These are phyloP conservation scores for Striga hermonthica DNA, from an alignment of 305 asterid genomes.

Conservation along the genomic window DNA sequence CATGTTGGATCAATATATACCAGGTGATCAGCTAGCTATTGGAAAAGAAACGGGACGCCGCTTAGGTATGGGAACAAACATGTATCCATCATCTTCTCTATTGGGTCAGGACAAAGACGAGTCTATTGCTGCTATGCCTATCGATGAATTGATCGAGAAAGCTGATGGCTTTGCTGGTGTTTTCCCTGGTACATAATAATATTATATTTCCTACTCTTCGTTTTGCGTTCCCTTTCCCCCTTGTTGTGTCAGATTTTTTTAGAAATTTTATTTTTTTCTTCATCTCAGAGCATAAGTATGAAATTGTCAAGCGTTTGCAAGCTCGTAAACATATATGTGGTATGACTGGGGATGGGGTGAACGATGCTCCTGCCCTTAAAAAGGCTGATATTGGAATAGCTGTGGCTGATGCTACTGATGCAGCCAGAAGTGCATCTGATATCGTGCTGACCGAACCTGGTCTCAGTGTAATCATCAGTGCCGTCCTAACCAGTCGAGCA, in stretches of 20 bases:
- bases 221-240: too few relatives aligned
- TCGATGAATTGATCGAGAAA: conserved; percentile 71
- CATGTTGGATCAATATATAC: conserved; percentile 14
- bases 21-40: conserved; percentile 84
- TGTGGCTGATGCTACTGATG: conserved; percentile 82
- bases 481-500: conserved; percentile 80
- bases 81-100: conserved; percentile 70
- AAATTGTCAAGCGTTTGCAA: conserved; percentile 78
- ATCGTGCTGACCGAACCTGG: conserved; percentile 88
- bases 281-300: conserved; percentile 73
- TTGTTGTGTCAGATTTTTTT: background rate
- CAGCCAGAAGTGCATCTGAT: conserved; percentile 79
- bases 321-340: conserved; percentile 83
- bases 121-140: conserved; percentile 57
- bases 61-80: conserved; percentile 84
- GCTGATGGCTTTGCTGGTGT: conserved; percentile 91
- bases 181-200: conserved; percentile 53
- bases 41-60: conserved; percentile 80
- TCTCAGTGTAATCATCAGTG: conserved; percentile 80
- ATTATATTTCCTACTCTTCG: too few relatives aligned
- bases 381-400: conserved; percentile 79
- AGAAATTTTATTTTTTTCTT: conserved; percentile 9
- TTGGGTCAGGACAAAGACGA: conserved; percentile 65
- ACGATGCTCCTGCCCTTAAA: conserved; percentile 80
- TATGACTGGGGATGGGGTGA: conserved; percentile 84